Percentiles rank a stretch among this genome's conserved stretches.
These are phyloP conservation scores for Phaeosphaeria sp. DNA, from an alignment of 2,329 filamentous ascomycete genomes.

Conservation along the genomic window DNA sequence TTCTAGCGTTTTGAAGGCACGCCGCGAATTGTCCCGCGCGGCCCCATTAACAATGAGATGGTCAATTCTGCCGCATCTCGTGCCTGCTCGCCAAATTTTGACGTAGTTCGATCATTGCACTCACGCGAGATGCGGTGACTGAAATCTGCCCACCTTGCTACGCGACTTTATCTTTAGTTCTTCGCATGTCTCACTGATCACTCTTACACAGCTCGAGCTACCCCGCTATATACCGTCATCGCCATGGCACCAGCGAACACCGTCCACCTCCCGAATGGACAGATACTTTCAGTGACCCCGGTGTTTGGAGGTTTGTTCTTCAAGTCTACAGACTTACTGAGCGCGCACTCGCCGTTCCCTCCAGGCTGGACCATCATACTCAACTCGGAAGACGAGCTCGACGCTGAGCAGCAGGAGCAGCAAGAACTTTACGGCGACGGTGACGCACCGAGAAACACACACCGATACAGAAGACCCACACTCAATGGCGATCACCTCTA, in stretches of 20 bases:
- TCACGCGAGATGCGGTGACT: conserved; percentile 13
- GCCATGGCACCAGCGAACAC: conserved; percentile 52
- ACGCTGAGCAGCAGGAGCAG: conserved; percentile 34
- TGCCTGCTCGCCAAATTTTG: not conserved
- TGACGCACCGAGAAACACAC: conserved; percentile 54
- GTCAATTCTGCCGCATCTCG: not conserved
- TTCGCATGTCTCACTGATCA: conserved; percentile 2
- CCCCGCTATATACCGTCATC: conserved; percentile 32
- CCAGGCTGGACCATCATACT: conserved; percentile 90
- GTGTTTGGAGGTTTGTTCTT: conserved; percentile 94
- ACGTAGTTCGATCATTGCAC: not conserved
- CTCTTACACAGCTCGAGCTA: conserved; percentile 16
- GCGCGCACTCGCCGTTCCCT: conserved; percentile 72
- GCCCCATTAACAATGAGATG: conserved; percentile 11
- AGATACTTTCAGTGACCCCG: conserved; percentile 78
- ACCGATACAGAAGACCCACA: conserved; percentile 76
- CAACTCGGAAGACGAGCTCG: conserved; percentile 65
- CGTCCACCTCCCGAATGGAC: conserved; percentile 84
- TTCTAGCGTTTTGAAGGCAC: not conserved
- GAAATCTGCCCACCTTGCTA: not conserved
- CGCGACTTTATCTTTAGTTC: conserved; percentile 4
- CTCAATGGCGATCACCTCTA: conserved; percentile 81
- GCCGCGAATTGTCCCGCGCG: conserved; percentile 17
- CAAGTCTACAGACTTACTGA: conserved; percentile 78
- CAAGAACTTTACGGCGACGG: conserved; percentile 41